Evolutionary conservation across 139 green algal species (phyloP).

Genomic region (Tetraselmis striata): DNA sequence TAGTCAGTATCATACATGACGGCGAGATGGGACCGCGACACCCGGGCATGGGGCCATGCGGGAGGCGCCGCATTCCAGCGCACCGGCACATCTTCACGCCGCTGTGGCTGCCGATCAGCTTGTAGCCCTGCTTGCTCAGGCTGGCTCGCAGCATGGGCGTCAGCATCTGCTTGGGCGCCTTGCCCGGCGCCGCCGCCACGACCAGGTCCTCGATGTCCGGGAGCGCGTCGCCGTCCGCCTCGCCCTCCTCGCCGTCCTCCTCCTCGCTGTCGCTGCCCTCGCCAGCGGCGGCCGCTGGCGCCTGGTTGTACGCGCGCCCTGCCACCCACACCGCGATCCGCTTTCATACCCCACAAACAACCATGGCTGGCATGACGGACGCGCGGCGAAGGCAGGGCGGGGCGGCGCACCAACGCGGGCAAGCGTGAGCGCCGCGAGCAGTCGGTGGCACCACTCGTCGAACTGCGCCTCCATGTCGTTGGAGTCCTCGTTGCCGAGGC

Average conservation of each 20-base stretch:
- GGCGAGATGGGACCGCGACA: no score
- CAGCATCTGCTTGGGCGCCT: constrained; percentile 54
- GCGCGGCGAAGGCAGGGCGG: background rate
- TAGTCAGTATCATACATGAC: no score
- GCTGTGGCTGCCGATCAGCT: constrained; percentile 72
- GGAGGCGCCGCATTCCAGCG: no score
- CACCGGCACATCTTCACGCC: constrained; percentile 79
- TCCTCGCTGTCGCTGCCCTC: constrained; percentile 20
- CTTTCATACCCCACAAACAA: background rate
- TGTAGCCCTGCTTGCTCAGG: constrained; percentile 79
- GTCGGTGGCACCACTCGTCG: constrained; percentile 23
- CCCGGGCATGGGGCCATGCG: no score
- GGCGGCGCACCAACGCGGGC: background rate
- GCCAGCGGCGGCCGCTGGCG: constrained; percentile 1
- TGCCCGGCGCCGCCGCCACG: background rate
- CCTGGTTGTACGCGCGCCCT: constrained; percentile 1
- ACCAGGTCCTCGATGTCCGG: constrained; percentile 66
- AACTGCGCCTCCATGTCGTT: constrained; percentile 35
- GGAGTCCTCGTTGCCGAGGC: constrained; percentile 48
- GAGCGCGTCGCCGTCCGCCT: constrained; percentile 17
- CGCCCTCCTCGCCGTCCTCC: constrained; percentile 25
- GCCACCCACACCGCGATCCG: background rate
- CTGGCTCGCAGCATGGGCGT: constrained; percentile 38
- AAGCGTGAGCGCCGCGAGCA: background rate
- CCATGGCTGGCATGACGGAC: background rate